These are phyloP conservation scores for Ceraceosorus guamensis DNA, from an alignment of 1,284 basidiomycete species.

Conservation along the genomic window DNA sequence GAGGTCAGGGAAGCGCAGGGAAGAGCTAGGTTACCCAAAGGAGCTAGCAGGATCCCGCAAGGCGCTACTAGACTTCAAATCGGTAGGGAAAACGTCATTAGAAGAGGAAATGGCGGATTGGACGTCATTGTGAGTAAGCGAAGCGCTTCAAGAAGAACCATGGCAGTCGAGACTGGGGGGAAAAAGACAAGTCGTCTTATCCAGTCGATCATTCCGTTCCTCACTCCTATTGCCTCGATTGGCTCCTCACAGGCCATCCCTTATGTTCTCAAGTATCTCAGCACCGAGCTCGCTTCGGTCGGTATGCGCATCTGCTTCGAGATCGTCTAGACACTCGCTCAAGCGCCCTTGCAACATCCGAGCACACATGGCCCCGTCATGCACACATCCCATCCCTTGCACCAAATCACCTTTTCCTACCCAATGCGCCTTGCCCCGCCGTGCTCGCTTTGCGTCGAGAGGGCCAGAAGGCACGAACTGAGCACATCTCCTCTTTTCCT, in stretches of 20 bases:
- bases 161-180: constrained; percentile 4
- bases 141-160: too few relatives aligned
- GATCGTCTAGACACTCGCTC: too few relatives aligned
- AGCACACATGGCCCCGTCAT: too few relatives aligned
- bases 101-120: constrained; percentile 26
- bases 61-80: constrained; percentile 18
- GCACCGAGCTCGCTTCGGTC: constrained; percentile 58
- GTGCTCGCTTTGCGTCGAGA: too few relatives aligned
- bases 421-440: too few relatives aligned
- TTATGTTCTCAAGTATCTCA: constrained; percentile 61
- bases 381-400: too few relatives aligned
- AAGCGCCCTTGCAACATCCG: too few relatives aligned
- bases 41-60: constrained; percentile 5
- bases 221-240: too few relatives aligned
- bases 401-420: too few relatives aligned
- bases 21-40: constrained; percentile 18
- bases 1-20: constrained; percentile 19
- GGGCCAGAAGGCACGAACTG: too few relatives aligned
- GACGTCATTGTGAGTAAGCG: constrained; percentile 30
- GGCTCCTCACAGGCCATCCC: constrained; percentile 64
- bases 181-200: constrained; percentile 48
- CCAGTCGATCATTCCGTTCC: too few relatives aligned
- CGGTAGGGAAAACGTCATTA: constrained; percentile 22
- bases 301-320: constrained; percentile 53
- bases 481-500: too few relatives aligned